Percentiles rank a stretch among this genome's conserved stretches.
These are phyloP conservation scores for Eucalyptus pauciflora DNA, from an alignment of 345 rosid genomes.

Conservation along the genomic window DNA sequence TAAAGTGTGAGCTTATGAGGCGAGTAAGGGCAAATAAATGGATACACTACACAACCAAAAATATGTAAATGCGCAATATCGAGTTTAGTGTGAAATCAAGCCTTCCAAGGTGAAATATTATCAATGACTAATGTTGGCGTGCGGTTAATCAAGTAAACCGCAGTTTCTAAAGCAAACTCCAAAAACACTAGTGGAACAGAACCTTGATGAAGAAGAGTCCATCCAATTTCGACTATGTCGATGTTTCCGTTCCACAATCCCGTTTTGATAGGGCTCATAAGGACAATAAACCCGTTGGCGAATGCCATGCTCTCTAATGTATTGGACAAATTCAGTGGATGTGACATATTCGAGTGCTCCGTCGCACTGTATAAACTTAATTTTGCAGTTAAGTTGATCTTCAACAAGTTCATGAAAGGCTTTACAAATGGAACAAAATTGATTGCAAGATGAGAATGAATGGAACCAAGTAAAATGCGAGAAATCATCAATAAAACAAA, in stretches of 20 bases:
- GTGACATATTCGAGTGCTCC: neutral
- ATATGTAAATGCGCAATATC: accelerated
- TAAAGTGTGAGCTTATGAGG: neutral
- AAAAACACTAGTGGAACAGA: neutral
- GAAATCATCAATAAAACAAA: neutral
- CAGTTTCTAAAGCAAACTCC: neutral
- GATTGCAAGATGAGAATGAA: neutral
- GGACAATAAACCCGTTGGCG: no score
- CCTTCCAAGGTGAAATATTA: neutral
- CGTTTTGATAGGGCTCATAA: neutral
- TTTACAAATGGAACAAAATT: no score
- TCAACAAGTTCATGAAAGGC: neutral
- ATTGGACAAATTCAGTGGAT: neutral
- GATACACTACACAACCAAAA: neutral
- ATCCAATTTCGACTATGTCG: neutral
- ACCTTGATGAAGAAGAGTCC: neutral
- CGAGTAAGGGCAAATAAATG: neutral
- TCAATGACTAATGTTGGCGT: neutral
- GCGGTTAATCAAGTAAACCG: neutral
- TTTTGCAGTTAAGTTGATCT: neutral
- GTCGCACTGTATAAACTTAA: neutral
- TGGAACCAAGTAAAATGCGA: neutral
- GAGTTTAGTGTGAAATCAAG: neutral
- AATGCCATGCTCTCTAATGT: neutral
- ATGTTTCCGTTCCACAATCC: neutral